Percentiles rank a stretch among this genome's conserved stretches.
These are phyloP conservation scores for Stachybotrys chartarum DNA, from an alignment of 2,329 filamentous ascomycete genomes.

Conservation along the genomic window DNA sequence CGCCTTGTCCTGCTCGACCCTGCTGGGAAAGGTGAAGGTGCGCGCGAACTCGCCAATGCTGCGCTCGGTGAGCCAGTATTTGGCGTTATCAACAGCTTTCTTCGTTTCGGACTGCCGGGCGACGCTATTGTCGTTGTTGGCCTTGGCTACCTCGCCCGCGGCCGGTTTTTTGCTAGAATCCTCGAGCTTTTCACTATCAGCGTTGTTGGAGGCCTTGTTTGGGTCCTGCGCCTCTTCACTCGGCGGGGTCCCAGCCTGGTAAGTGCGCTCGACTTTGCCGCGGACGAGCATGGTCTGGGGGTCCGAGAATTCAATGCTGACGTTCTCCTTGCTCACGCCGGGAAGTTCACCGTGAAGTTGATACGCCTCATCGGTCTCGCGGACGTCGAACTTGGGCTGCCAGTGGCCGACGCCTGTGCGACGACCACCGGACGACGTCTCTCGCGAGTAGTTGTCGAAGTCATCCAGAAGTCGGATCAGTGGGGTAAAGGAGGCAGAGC, in stretches of 20 bases:
- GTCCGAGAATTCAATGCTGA: conserved; percentile 75
- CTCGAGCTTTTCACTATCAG: conserved; percentile 28
- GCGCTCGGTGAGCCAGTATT: conserved; percentile 67
- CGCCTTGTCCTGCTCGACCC: conserved; percentile 56
- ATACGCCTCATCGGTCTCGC: conserved; percentile 60
- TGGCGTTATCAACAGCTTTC: conserved; percentile 34
- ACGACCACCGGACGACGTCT: conserved; percentile 18
- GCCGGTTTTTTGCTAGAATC: conserved; percentile 54
- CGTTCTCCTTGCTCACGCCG: conserved; percentile 65
- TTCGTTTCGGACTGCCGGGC: conserved; percentile 15
- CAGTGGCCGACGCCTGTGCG: conserved; percentile 43
- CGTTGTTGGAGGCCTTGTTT: conserved; percentile 28
- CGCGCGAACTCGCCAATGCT: conserved; percentile 61
- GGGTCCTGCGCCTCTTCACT: conserved; percentile 40
- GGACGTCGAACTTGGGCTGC: conserved; percentile 72
- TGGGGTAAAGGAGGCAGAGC: conserved; percentile 46
- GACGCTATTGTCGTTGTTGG: conserved; percentile 15
- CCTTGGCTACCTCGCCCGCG: conserved; percentile 47
- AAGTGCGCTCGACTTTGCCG: conserved; percentile 59
- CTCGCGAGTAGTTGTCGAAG: conserved; percentile 49
- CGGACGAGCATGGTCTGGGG: conserved; percentile 64
- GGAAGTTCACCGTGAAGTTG: conserved; percentile 77
- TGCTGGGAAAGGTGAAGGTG: conserved; percentile 59
- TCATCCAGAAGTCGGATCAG: conserved; percentile 60
- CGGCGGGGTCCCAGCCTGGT: conserved; percentile 45